A percentile compares a stretch with the other conserved stretches of the same genome.
Conservation (phyloP, 2,329 filamentous ascomycete species). For the Tetracladium maxilliforme region DNA sequence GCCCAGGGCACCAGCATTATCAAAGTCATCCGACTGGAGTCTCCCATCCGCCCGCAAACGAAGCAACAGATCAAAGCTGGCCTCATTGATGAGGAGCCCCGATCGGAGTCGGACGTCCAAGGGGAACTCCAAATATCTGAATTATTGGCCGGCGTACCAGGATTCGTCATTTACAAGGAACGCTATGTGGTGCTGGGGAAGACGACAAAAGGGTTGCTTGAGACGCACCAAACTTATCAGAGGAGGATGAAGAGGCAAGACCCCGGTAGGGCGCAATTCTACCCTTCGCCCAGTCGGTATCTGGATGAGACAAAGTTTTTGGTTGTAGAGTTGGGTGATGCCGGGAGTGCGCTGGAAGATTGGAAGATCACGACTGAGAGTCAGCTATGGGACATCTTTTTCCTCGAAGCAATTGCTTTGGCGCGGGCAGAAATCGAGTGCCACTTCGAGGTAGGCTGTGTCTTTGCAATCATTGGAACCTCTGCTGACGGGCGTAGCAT, state of each 20-base stretch:
- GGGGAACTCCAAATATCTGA: conserved; percentile 50
- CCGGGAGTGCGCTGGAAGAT: conserved; percentile 43
- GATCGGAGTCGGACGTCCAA: conserved; percentile 26
- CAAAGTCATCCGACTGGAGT: conserved; percentile 45
- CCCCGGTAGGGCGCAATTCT: conserved; percentile 39
- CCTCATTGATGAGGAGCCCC: conserved; percentile 8
- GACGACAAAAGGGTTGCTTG: conserved; percentile 33
- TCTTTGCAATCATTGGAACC: background rate
- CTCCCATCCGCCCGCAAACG: conserved; percentile 22
- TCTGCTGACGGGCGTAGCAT: conserved; percentile 24
- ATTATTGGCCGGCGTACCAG: conserved; percentile 46
- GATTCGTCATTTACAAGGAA: conserved; percentile 53
- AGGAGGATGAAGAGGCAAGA: conserved; percentile 37
- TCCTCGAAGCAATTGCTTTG: conserved; percentile 43
- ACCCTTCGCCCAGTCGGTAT: conserved; percentile 46
- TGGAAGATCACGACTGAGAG: conserved; percentile 30
- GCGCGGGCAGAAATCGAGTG: conserved; percentile 41
- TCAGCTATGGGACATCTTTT: conserved; percentile 49
- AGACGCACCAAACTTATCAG: conserved; percentile 39
- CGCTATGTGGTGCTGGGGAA: conserved; percentile 43
- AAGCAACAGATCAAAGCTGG: no score
- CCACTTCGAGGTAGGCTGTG: conserved; percentile 38
- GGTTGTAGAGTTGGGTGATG: conserved; percentile 48
- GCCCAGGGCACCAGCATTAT: conserved; percentile 46
- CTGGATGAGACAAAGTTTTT: conserved; percentile 41